Evolutionary conservation across 106 monocot species (phyloP), one percentile per base, ranked within the genome.

Genomic region (Allium cepa): DNA sequence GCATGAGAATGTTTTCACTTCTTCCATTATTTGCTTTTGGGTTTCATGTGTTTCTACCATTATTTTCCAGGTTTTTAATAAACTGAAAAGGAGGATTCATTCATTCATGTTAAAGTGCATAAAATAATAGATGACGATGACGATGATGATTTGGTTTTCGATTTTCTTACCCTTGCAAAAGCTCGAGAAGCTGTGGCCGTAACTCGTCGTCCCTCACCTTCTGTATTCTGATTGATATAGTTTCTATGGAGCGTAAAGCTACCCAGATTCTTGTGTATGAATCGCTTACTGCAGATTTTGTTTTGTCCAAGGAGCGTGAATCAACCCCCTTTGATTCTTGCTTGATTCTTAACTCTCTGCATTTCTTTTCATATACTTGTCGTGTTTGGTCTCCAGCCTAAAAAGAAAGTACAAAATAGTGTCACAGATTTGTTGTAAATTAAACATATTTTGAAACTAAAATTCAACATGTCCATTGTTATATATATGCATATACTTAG

Each of bases 21-120:
- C 82, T 26, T 62, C 71, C 84, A 99, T 89, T 36, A 99, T 87
- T 73, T 84, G 84, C 47, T 87, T 99, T 71, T 99, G 99, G 59
- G 76, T 79, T 50, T 90, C 93, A 67, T 99, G 99, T 15, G 99
- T 87, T 56, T 90, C 87, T 7, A 90, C 73, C 99, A 99, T 99
- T 57, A 79, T 61, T 73, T 81, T 87, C 99, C 99, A 99, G 17
- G 78, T 85, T 71, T 71, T 77, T 66, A 62, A 71, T 11, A 93
- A 62, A 45, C 90, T 90, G 81, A 69, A 73, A 11, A 60, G 1
- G 50, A 14, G 26, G 63, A 69, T 72, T 49, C 12, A 60, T 52
- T 27, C 13, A 59, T 17, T 59, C 17, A 59, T 9, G 59, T 59
- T 17, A 8, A 59, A 18, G 59, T 17, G 9, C n/a, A 14, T 64